phyloP scores from a whole-genome alignment of 2,329 filamentous ascomycete genomes.

The Leptosphaerulina australis region DNA sequence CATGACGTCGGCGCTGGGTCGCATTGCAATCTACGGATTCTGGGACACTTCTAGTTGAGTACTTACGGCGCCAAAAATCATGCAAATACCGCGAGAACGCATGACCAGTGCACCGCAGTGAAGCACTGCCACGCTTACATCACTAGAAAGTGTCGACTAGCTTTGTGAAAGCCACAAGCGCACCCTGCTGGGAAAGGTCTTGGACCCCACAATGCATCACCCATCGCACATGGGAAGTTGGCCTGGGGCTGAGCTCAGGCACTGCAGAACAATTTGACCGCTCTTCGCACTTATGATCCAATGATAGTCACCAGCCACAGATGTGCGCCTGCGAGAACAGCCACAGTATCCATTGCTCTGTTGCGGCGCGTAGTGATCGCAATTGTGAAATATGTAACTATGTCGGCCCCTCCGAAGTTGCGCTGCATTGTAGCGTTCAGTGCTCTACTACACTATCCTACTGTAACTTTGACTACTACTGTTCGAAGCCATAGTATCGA shows the following conservation, averaged over 20 bases:
- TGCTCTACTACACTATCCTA: conserved; percentile 1
- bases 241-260: conserved; percentile 16
- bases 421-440: conserved; percentile 8
- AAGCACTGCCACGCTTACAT: conserved; percentile 14
- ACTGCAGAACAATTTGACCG: conserved; percentile 15
- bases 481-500: not conserved
- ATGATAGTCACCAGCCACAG: conserved; percentile 11
- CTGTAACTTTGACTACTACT: not conserved
- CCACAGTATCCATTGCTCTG: conserved; percentile 1
- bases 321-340: conserved; percentile 9
- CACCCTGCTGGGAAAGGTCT: conserved; percentile 13
- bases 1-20: conserved; percentile 6
- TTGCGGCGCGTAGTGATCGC: conserved; percentile 13
- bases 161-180: conserved; percentile 12
- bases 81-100: conserved; percentile 18
- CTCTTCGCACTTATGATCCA: conserved; percentile 9
- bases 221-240: conserved; percentile 1
- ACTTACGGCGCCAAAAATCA: conserved; percentile 1
- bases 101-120: conserved; percentile 18
- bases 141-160: conserved; percentile 10
- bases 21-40: not conserved
- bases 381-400: conserved; percentile 7
- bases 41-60: not conserved
- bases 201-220: conserved; percentile 11
- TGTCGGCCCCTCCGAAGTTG: conserved; percentile 4